These are phyloP conservation scores for Scheffersomyces stipitis DNA, from an alignment of 805 yeast species.

Conservation along the genomic window DNA sequence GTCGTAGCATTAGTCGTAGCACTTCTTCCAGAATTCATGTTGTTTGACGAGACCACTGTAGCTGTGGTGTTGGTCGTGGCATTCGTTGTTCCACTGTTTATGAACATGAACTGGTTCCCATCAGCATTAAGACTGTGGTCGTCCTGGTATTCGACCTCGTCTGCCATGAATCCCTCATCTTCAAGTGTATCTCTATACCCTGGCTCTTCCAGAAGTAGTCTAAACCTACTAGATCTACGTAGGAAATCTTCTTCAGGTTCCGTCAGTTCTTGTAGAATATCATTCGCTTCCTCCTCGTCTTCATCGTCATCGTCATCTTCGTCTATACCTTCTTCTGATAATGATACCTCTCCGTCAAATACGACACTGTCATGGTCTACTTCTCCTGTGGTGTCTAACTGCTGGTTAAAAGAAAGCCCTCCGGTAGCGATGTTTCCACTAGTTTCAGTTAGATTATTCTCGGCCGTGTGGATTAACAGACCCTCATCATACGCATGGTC, in stretches of 20 bases:
- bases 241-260: conserved; percentile 4
- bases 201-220: not conserved
- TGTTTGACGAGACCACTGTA: conserved; percentile 7
- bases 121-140: conserved; percentile 32
- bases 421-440: conserved; percentile 12
- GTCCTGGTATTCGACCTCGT: conserved; percentile 45
- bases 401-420: not conserved
- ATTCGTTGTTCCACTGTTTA: conserved; percentile 11
- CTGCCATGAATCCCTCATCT: conserved; percentile 48
- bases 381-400: conserved; percentile 6
- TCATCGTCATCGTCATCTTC: conserved; percentile 17
- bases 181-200: conserved; percentile 9
- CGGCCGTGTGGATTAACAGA: conserved; percentile 20
- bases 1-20: conserved; percentile 16
- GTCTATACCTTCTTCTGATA: conserved; percentile 24
- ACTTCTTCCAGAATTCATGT: conserved; percentile 15
- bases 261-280: conserved; percentile 4
- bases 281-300: conserved; percentile 25
- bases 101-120: conserved; percentile 16
- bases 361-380: conserved; percentile 49
- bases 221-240: not conserved
- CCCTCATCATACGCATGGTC: conserved; percentile 16
- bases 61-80: conserved; percentile 11
- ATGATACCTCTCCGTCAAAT: conserved; percentile 20
- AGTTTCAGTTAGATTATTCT: conserved; percentile 16